phyloP scores from a whole-genome alignment of 495 filamentous ascomycete species.

The Aspergillus baeticus region DNA sequence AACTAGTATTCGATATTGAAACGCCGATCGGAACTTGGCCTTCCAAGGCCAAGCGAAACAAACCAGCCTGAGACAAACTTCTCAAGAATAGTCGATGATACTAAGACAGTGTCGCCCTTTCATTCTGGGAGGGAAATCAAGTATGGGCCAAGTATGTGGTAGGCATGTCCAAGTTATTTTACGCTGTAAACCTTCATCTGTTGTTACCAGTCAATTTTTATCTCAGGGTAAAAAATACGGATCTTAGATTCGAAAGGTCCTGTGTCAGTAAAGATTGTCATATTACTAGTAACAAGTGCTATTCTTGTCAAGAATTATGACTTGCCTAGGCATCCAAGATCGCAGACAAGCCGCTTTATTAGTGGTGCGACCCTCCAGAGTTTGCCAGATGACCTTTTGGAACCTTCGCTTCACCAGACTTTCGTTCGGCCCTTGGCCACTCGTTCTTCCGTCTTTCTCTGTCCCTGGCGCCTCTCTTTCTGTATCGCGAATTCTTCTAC shows the following conservation, averaged over 20 bases:
- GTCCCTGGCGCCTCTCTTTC: neutral
- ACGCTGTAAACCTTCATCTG: too few relatives aligned
- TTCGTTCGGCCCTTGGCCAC: neutral
- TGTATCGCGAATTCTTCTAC: neutral
- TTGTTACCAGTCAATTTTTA: too few relatives aligned
- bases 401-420: conserved; percentile 1
- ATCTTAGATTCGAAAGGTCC: too few relatives aligned
- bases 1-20: conserved; percentile 8
- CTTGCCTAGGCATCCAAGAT: neutral
- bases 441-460: conserved; percentile 3
- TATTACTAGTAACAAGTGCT: neutral
- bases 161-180: too few relatives aligned
- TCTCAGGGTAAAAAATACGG: too few relatives aligned
- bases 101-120: too few relatives aligned
- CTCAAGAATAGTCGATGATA: too few relatives aligned
- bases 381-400: neutral
- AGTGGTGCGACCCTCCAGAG: conserved; percentile 7
- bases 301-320: neutral
- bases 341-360: conserved; percentile 4
- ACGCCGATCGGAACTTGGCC: conserved; percentile 14
- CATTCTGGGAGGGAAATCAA: too few relatives aligned
- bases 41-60: neutral
- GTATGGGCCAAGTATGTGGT: too few relatives aligned
- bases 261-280: neutral
- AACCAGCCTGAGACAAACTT: neutral